Percentiles rank a stretch among this genome's conserved stretches.
Evolutionary conservation across 1,284 basidiomycete genomes (phyloP).

Genomic region (Cutaneotrichosporon arboriforme): DNA sequence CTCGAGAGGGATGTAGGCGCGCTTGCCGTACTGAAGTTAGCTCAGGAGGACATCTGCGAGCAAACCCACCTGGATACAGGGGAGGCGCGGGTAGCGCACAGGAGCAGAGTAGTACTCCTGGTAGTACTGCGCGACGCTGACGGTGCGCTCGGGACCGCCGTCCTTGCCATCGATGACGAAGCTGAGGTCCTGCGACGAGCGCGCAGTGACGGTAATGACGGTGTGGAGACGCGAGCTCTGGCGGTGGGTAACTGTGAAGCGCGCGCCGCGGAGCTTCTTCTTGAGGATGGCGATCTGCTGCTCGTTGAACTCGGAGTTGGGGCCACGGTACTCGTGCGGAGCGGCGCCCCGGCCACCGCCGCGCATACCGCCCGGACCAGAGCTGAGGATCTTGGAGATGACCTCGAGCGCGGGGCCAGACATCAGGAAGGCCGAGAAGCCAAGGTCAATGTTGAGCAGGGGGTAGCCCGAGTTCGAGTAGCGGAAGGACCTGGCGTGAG

Average conservation of each 20-base stretch:
- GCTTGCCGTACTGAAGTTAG: slow-evolving; percentile 35
- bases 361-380: slow-evolving; percentile 13
- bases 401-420: slow-evolving; percentile 40
- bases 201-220: slow-evolving; percentile 29
- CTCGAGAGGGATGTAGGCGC: slow-evolving; percentile 37
- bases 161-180: slow-evolving; percentile 34
- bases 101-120: slow-evolving; percentile 25
- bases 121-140: slow-evolving; percentile 44
- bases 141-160: slow-evolving; percentile 20
- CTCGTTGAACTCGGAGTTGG: slow-evolving; percentile 10
- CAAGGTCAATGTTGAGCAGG: slow-evolving; percentile 39
- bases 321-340: background rate
- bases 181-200: slow-evolving; percentile 28
- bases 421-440: slow-evolving; percentile 43
- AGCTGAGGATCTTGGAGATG: slow-evolving; percentile 29
- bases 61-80: slow-evolving; percentile 38
- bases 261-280: slow-evolving; percentile 30
- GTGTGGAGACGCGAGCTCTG: slow-evolving; percentile 34
- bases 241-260: slow-evolving; percentile 39
- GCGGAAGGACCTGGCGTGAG: slow-evolving; percentile 35
- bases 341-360: slow-evolving; percentile 6
- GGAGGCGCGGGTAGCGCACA: slow-evolving; percentile 35
- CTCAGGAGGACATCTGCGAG: background rate
- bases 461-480: slow-evolving; percentile 32
- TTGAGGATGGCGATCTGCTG: slow-evolving; percentile 27